Conservation (phyloP, 805 yeast genomes). For the baker's yeast (Saccharomyces cerevisiae) region DNA sequence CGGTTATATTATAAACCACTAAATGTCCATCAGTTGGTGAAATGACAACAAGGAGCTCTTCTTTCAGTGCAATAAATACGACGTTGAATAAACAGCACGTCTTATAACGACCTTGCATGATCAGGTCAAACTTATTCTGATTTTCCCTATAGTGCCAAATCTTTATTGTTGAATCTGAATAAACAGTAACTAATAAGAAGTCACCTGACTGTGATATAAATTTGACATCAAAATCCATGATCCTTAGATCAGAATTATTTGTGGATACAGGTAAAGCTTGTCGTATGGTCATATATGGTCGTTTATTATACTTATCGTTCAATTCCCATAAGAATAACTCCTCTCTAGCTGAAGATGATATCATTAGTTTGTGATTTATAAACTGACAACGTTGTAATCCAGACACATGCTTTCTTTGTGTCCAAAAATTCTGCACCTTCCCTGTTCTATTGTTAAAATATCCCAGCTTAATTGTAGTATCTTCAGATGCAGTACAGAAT, state of each 20-base stretch:
- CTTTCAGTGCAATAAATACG: conserved; percentile 34
- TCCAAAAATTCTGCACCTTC: conserved; percentile 41
- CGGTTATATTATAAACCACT: conserved; percentile 49
- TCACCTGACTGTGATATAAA: conserved; percentile 22
- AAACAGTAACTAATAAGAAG: conserved; percentile 51
- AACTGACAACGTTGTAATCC: conserved; percentile 74
- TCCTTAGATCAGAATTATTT: conserved; percentile 71
- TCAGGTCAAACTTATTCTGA: conserved; percentile 34
- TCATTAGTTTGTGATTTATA: conserved; percentile 40
- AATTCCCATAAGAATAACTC: conserved; percentile 79
- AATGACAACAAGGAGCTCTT: conserved; percentile 35
- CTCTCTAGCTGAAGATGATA: conserved; percentile 74
- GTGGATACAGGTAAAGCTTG: conserved; percentile 49
- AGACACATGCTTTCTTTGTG: conserved; percentile 74
- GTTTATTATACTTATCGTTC: conserved; percentile 25
- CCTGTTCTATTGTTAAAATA: conserved; percentile 33
- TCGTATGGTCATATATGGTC: conserved; percentile 41
- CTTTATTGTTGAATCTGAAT: conserved; percentile 75
- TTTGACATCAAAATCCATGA: conserved; percentile 71
- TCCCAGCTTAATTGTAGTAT: conserved; percentile 65
- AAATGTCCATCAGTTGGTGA: conserved; percentile 83
- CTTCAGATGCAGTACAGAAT: conserved; percentile 80
- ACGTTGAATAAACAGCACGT: conserved; percentile 72
- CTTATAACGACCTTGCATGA: conserved; percentile 47
- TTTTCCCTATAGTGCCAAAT: conserved; percentile 46